Percentiles rank a stretch among this genome's conserved stretches.
These are phyloP conservation scores for Patellifolia procumbens DNA, from an alignment of 179 eudicot genomes.

Conservation along the genomic window DNA sequence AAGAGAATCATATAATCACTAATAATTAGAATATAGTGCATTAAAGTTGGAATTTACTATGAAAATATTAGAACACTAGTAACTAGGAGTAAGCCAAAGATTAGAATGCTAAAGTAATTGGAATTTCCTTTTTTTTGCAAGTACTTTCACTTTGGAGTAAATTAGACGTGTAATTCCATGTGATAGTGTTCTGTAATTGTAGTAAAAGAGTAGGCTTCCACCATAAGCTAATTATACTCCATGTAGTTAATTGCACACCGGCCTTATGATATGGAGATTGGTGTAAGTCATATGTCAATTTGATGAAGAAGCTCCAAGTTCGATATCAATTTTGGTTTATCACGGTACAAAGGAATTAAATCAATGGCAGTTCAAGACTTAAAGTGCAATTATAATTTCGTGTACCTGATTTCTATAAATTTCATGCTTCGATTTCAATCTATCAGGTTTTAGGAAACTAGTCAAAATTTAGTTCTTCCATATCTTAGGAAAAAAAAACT, in stretches of 20 bases:
- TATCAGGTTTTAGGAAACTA: not conserved
- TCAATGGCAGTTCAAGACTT: constrained; percentile 12
- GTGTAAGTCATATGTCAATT: constrained; percentile 26
- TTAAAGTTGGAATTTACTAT: too few species aligned
- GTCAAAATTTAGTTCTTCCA: not conserved
- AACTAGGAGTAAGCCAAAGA: too few species aligned
- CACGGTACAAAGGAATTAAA: constrained; percentile 10
- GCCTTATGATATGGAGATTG: constrained; percentile 20
- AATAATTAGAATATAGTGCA: too few species aligned
- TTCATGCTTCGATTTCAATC: constrained; percentile 1
- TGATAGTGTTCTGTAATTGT: constrained; percentile 36
- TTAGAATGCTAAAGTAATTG: too few species aligned
- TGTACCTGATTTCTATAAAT: constrained; percentile 6
- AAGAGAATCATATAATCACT: too few species aligned
- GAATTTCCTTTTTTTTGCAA: not conserved
- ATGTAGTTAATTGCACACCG: constrained; percentile 14
- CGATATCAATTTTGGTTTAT: constrained; percentile 20
- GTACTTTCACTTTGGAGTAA: constrained; percentile 39
- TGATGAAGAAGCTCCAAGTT: constrained; percentile 25
- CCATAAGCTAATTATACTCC: constrained; percentile 23
- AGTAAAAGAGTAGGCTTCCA: constrained; percentile 32
- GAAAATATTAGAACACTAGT: too few species aligned
- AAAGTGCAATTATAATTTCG: constrained; percentile 19
- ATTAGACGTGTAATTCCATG: constrained; percentile 44
- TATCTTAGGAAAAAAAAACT: too few species aligned